A percentile compares a stretch with the other conserved stretches of the same genome.
Conservation (phyloP, 2,329 filamentous ascomycete genomes). For the Colletotrichum graminicola region DNA sequence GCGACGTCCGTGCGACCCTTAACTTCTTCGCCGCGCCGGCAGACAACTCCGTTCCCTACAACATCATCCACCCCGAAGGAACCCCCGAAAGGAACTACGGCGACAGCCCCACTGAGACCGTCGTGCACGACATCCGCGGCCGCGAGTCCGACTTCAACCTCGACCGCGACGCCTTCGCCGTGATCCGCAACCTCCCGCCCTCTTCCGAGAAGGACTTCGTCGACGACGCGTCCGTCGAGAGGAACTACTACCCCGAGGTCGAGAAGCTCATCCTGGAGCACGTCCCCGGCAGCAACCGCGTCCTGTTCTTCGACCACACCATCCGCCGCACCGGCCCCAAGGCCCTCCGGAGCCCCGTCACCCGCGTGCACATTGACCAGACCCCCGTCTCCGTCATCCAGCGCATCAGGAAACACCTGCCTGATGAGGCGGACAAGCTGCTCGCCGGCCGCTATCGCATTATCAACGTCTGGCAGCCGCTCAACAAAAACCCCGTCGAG, state of each 20-base stretch:
- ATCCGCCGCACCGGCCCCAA: conserved; percentile 75
- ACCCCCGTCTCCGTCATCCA: conserved; percentile 73
- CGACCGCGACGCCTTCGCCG: conserved; percentile 80
- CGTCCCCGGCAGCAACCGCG: conserved; percentile 73
- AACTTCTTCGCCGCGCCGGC: conserved; percentile 74
- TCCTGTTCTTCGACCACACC: conserved; percentile 90
- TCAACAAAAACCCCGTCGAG: conserved; percentile 70
- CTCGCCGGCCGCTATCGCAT: conserved; percentile 81
- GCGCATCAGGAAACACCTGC: conserved; percentile 76
- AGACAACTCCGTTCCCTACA: conserved; percentile 71
- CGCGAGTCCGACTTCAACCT: conserved; percentile 74
- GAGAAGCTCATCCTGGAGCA: conserved; percentile 76
- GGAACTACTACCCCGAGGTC: conserved; percentile 87
- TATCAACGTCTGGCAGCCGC: conserved; percentile 87
- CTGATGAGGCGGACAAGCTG: conserved; percentile 70
- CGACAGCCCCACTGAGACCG: conserved; percentile 62
- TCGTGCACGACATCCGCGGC: conserved; percentile 80
- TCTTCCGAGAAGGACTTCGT: conserved; percentile 71
- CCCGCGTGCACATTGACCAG: conserved; percentile 85
- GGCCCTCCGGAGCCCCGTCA: conserved; percentile 76
- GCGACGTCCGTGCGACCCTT: conserved; percentile 71
- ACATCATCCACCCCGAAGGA: conserved; percentile 76
- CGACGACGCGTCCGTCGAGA: conserved; percentile 76
- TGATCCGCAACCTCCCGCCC: conserved; percentile 69
- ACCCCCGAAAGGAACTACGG: conserved; percentile 75